Evolutionary conservation across 805 yeast genomes (phyloP).

Genomic region (Priceomyces haplophilus): DNA sequence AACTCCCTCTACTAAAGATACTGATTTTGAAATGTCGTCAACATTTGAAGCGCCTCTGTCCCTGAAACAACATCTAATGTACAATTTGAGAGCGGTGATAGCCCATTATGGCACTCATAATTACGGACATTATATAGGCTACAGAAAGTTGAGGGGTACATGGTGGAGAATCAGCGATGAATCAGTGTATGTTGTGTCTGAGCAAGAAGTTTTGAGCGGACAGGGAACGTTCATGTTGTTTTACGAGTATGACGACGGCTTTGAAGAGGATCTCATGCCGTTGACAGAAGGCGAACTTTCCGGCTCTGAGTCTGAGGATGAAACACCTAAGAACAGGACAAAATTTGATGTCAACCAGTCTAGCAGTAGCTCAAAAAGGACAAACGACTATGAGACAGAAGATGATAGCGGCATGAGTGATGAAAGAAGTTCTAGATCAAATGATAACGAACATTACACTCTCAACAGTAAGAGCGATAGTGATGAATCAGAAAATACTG

Average conservation of each 20-base stretch:
- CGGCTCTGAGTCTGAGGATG: constrained; percentile 12
- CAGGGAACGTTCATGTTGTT: constrained; percentile 93
- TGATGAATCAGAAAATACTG: not conserved
- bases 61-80: constrained; percentile 46
- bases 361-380: not conserved
- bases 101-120: constrained; percentile 95
- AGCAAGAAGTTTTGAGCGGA: constrained; percentile 72
- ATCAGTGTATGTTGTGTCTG: constrained; percentile 74
- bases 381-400: constrained; percentile 9
- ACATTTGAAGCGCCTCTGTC: constrained; percentile 9
- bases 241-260: constrained; percentile 55
- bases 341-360: not conserved
- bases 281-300: constrained; percentile 15
- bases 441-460: not conserved
- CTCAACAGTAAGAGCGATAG: not conserved
- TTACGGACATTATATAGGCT: constrained; percentile 95
- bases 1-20: constrained; percentile 9
- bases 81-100: constrained; percentile 78
- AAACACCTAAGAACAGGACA: constrained; percentile 1
- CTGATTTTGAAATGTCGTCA: constrained; percentile 4
- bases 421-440: constrained; percentile 1
- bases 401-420: constrained; percentile 14
- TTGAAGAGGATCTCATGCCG: constrained; percentile 19
- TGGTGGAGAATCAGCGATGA: constrained; percentile 98
- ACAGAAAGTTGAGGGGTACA: constrained; percentile 70